Evolutionary conservation across 352 stramenopile species (phyloP), one percentile per base, ranked within the genome.

Genomic region (Pythium insidiosum): DNA sequence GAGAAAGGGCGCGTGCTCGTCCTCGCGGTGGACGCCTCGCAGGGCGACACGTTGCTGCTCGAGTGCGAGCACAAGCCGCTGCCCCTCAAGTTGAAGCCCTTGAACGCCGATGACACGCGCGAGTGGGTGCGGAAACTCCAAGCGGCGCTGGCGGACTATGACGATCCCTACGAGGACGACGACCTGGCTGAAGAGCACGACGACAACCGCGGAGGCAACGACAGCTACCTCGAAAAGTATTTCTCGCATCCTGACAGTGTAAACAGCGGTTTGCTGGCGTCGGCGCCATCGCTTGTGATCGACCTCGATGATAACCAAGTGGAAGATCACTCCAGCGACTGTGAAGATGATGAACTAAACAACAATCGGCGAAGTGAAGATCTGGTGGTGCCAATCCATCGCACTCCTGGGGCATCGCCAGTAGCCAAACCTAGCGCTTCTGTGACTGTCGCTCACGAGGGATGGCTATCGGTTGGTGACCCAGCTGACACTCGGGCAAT

Each of bases 1-100:
- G 71, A 88, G 37, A 86, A 85, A 36, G 80, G 80, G 2, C 61
- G 74, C 13, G 55, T 88, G 16, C 31, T 43, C 20, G 67, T 90
- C 20, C 23, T 70, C 1, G 71, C 65, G 47, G 60, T 2, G 16
- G 16, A 38, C 18, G 42, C 41, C 37, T 16, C 61, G 82, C 13
- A 43, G 65, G 4, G 63, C 45, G 38, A 73, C 78, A 25, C 66
- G 70, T 4, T 57, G 46, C 48, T 93, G 42, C 64, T 87, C 12
- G 60, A 86, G 38, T 76, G 77, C 38, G 62, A 62, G 38, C 63
- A 58, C 55, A 61, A 77, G 40, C 49, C 53, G 3, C 72, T 77
- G 61, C 39, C 66, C 44, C 72, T 89, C 30, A 81, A 76, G 47
- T 77, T 89, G 67, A 80, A 72, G 38, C 80, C 68, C 3, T 33